phyloP scores from a whole-genome alignment of 78 protist genomes.

The Dictyostelium purpureum region DNA sequence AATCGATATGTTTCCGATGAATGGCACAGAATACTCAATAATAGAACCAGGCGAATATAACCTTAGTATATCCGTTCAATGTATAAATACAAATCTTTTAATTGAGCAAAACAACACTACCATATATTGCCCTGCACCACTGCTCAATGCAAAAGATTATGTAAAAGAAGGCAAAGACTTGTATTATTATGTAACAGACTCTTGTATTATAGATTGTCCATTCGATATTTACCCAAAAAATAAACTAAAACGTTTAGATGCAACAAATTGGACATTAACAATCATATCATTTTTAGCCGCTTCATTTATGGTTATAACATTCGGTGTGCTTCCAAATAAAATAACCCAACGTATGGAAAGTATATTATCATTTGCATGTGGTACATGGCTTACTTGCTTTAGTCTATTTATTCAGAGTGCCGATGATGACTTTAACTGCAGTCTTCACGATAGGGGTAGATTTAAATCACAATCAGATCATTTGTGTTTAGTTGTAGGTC shows the following conservation, averaged over 20 bases:
- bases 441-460: neutral
- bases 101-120: neutral
- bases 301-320: neutral
- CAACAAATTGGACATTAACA: too few species aligned
- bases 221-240: too few species aligned
- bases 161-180: neutral
- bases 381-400: neutral
- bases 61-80: neutral
- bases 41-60: neutral
- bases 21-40: neutral
- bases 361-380: neutral
- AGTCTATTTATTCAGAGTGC: neutral
- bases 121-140: constrained; percentile 4
- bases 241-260: too few species aligned
- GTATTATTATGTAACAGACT: neutral
- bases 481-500: neutral
- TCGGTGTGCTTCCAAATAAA: neutral
- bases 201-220: too few species aligned
- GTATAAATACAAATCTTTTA: neutral
- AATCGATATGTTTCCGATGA: neutral
- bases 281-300: neutral
- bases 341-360: constrained; percentile 3
- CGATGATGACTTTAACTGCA: neutral
- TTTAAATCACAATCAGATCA: constrained; percentile 12
- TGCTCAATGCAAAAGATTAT: neutral